These are phyloP conservation scores for Globisporangium spiculum DNA, from an alignment of 352 stramenopile genomes.

Conservation along the genomic window DNA sequence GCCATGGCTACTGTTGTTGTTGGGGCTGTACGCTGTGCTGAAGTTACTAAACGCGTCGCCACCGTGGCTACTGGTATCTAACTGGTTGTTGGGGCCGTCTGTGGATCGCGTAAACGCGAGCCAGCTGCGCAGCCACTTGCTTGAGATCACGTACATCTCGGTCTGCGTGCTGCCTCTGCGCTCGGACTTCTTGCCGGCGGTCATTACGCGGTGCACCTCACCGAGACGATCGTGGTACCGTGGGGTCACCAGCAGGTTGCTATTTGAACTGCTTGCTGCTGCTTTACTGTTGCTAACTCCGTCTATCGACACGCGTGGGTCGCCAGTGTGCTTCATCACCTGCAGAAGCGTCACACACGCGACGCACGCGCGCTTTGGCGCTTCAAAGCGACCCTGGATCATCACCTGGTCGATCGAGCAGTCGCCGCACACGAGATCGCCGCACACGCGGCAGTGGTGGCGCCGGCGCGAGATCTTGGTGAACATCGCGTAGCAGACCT, in stretches of 20 bases:
- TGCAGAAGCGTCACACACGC: slow-evolving; percentile 61
- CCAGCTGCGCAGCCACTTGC: slow-evolving; percentile 56
- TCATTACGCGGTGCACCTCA: slow-evolving; percentile 71
- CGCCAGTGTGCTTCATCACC: slow-evolving; percentile 45
- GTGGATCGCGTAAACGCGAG: slow-evolving; percentile 50
- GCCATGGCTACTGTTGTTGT: slow-evolving; percentile 15
- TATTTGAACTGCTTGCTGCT: slow-evolving; percentile 8
- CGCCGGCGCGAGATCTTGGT: slow-evolving; percentile 68
- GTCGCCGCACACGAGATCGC: slow-evolving; percentile 69
- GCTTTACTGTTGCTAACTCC: slow-evolving; percentile 22
- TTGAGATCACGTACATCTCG: slow-evolving; percentile 61
- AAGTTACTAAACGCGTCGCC: slow-evolving; percentile 4
- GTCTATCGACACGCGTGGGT: slow-evolving; percentile 42
- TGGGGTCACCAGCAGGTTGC: slow-evolving; percentile 24
- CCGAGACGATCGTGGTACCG: slow-evolving; percentile 54
- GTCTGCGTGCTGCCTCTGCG: slow-evolving; percentile 42
- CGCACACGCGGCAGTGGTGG: slow-evolving; percentile 80
- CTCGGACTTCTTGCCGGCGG: slow-evolving; percentile 54
- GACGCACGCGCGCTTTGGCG: slow-evolving; percentile 52
- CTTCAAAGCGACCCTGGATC: slow-evolving; percentile 47
- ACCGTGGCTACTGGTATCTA: slow-evolving; percentile 9
- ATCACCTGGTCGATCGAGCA: slow-evolving; percentile 66
- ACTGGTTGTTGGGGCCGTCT: slow-evolving; percentile 9
- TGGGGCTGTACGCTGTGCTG: slow-evolving; percentile 1
- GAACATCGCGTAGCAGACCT: slow-evolving; percentile 71